Percentiles rank a stretch among this genome's conserved stretches.
phyloP scores from a whole-genome alignment of 495 filamentous ascomycete genomes.

The Cudoniella acicularis region DNA sequence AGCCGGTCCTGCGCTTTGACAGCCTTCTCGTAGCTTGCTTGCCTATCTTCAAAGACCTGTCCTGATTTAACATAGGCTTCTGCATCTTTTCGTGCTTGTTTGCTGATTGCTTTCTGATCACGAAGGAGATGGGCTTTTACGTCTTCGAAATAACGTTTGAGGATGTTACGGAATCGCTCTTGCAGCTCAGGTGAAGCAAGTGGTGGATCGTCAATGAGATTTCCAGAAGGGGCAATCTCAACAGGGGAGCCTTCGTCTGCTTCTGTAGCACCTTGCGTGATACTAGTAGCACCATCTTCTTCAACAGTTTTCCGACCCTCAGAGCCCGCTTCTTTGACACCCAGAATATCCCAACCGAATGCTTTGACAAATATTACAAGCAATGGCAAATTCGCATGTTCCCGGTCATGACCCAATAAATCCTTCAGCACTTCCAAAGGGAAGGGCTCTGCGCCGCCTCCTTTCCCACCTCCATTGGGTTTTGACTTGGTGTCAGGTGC shows the following conservation, averaged over 20 bases:
- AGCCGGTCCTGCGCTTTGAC: slow-evolving; percentile 89
- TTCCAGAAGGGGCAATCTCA: slow-evolving; percentile 38
- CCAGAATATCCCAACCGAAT: slow-evolving; percentile 93
- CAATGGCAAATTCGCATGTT: slow-evolving; percentile 86
- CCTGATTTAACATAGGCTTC: slow-evolving; percentile 98
- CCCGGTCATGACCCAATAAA: slow-evolving; percentile 85
- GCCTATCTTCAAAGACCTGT: slow-evolving; percentile 97
- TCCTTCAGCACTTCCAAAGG: slow-evolving; percentile 96
- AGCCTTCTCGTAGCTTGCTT: slow-evolving; percentile 91
- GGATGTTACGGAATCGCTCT: slow-evolving; percentile 80
- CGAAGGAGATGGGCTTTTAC: slow-evolving; percentile 84
- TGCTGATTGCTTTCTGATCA: slow-evolving; percentile 80
- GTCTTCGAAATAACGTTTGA: slow-evolving; percentile 89
- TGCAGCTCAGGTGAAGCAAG: slow-evolving; percentile 73
- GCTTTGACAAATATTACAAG: slow-evolving; percentile 93
- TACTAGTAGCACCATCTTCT: slow-evolving; percentile 72
- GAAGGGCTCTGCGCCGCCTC: slow-evolving; percentile 73
- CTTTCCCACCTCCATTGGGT: slow-evolving; percentile 40
- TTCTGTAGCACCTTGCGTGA: slow-evolving; percentile 38
- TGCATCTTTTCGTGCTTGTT: slow-evolving; percentile 87
- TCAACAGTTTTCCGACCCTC: slow-evolving; percentile 82
- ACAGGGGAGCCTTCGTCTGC: slow-evolving; percentile 44
- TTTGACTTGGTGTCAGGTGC: slow-evolving; percentile 51
- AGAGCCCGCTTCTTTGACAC: slow-evolving; percentile 61
- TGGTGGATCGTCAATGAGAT: slow-evolving; percentile 57